Evolutionary conservation across 2,329 filamentous ascomycete species (phyloP), one percentile per base, ranked within the genome.

Genomic region (Aspergillus felis): DNA sequence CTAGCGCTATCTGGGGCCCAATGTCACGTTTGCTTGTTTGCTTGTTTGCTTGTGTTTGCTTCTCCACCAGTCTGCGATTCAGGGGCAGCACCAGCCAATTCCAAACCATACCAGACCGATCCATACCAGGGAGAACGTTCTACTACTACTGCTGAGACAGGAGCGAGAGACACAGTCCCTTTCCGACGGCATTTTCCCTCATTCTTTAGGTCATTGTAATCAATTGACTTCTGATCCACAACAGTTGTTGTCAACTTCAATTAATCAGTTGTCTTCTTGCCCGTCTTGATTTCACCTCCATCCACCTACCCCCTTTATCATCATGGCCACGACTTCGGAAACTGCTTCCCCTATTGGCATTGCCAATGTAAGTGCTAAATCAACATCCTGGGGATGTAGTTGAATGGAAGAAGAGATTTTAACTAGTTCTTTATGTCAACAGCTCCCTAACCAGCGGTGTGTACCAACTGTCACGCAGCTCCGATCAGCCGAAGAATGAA

Each of bases 391-490:
- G 27, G 51, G 28, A 53, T 24, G 29, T 17, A 14, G 32, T 41
- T 20, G 35, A 55, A 51, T 25, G 6, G 10, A n/a, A 38, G 14
- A 38, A 38, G 14, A 35, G 9, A 66, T 51, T 66, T 76, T 80
- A 62, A 81, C 65, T 35, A 50, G 29, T 51, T 54, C 5, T 47
- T 5, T 24, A 7, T 51, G 56, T 64, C 50, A 61, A 61, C 70
- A 87, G 85, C 80, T 88, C 69, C 86, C 86, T 69, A 88, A 88
- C 77, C 86, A 88, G 80, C 82, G 85, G 83, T 85, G 79, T 71
- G 74, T 68, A 47, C 10, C 44, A 47, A 47, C 14, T 47, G 24
- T 24, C 12, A 47, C 10, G 20, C 24, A 72, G 84, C 83, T 62
- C 87, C 35, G n/a, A 56, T 14, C 38, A 53, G 29, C 41, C 56